Conservation (phyloP, 495 filamentous ascomycete genomes). For the Daldinia decipiens region DNA sequence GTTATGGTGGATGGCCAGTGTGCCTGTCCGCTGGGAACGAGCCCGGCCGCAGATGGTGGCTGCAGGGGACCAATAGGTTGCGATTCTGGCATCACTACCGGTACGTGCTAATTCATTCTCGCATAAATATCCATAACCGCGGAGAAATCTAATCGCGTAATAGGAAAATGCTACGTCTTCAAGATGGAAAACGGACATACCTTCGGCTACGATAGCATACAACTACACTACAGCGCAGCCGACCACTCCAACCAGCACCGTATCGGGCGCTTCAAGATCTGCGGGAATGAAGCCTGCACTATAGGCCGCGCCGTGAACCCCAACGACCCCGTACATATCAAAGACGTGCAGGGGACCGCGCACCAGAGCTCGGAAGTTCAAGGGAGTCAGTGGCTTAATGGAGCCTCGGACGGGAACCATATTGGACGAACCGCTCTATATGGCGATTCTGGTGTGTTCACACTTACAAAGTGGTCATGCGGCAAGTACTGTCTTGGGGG, state of each 20-base stretch:
- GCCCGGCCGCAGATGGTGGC: constrained; percentile 2
- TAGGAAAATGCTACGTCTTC: constrained; percentile 25
- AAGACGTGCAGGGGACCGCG: constrained; percentile 18
- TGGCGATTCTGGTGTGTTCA: constrained; percentile 22
- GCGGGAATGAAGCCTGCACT: constrained; percentile 23
- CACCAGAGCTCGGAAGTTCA: constrained; percentile 19
- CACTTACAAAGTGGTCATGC: constrained; percentile 26
- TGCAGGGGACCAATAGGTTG: constrained; percentile 20
- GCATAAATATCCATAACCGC: background rate
- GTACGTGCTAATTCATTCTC: constrained; percentile 3
- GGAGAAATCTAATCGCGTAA: background rate
- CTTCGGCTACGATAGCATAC: constrained; percentile 25
- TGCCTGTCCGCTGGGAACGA: constrained; percentile 17
- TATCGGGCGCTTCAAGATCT: constrained; percentile 21
- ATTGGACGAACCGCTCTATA: constrained; percentile 14
- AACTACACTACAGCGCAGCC: constrained; percentile 24
- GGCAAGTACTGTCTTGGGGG: constrained; percentile 29
- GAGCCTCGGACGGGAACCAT: constrained; percentile 20
- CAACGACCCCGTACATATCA: constrained; percentile 20
- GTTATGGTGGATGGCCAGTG: constrained; percentile 23
- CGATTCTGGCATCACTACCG: constrained; percentile 24
- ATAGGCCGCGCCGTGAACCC: constrained; percentile 19
- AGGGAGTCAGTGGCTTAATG: constrained; percentile 25
- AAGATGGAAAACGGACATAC: constrained; percentile 25
- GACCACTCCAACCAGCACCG: constrained; percentile 27